Evolutionary conservation across 2,329 filamentous ascomycete species (phyloP).

Genomic region (Magnaporthiopsis rhizophila): DNA sequence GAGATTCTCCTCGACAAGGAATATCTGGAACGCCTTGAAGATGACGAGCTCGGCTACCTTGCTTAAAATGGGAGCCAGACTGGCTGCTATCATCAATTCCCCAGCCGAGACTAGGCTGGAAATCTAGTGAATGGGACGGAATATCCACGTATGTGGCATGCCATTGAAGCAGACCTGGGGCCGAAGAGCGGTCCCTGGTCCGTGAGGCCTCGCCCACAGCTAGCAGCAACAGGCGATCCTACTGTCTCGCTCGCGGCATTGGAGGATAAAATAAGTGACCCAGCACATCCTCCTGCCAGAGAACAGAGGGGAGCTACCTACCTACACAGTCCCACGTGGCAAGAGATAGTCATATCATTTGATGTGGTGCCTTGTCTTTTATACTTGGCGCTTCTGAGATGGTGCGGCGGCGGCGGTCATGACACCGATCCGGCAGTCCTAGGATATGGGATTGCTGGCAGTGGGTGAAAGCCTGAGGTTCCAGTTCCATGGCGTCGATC

Average conservation of each 20-base stretch:
- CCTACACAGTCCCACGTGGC: background rate
- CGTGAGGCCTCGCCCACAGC: background rate
- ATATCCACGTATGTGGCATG: background rate
- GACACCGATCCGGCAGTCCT: too few species aligned
- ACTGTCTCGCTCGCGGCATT: too few species aligned
- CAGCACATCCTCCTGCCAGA: background rate
- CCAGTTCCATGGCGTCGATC: background rate
- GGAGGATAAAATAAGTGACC: background rate
- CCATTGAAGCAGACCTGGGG: background rate
- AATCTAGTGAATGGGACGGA: background rate
- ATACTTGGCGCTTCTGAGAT: background rate
- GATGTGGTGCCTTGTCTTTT: background rate
- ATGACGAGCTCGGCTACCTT: slow-evolving; percentile 89
- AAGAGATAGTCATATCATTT: background rate
- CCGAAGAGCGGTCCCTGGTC: background rate
- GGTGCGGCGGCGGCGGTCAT: background rate
- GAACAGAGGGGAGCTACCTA: background rate
- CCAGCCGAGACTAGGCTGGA: background rate
- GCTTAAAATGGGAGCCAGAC: slow-evolving; percentile 47
- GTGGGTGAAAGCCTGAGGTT: background rate
- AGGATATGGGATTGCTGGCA: background rate
- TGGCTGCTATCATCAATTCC: background rate
- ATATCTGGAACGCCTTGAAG: slow-evolving; percentile 91
- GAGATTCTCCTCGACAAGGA: slow-evolving; percentile 98
- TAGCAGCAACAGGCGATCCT: background rate